Evolutionary conservation across 2,329 filamentous ascomycete species (phyloP).

Genomic region (Colletotrichum cuscutae): DNA sequence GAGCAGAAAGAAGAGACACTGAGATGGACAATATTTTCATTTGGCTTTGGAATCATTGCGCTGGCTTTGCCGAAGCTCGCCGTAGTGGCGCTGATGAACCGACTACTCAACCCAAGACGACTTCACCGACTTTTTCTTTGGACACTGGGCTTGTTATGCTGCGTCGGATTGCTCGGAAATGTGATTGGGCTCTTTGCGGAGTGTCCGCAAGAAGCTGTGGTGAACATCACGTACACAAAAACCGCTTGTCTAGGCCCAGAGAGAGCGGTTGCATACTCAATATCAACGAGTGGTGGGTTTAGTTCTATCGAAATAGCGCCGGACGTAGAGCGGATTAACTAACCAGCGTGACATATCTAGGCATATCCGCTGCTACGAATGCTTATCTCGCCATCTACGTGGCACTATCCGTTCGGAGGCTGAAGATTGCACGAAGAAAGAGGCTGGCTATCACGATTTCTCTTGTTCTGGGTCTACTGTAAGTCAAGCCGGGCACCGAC

Average conservation of each 20-base stretch:
- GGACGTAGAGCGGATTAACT: rapidly evolving
- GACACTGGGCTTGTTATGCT: slow-evolving; percentile 44
- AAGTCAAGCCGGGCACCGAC: not conserved
- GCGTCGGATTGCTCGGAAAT: slow-evolving; percentile 45
- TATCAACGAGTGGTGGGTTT: slow-evolving; percentile 50
- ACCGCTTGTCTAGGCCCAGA: slow-evolving; percentile 47
- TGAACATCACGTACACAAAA: slow-evolving; percentile 50
- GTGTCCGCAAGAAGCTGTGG: slow-evolving; percentile 49
- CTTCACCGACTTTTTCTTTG: slow-evolving; percentile 49
- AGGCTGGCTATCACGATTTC: slow-evolving; percentile 50
- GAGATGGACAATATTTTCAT: slow-evolving; percentile 49
- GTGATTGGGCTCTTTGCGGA: slow-evolving; percentile 53
- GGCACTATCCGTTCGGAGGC: slow-evolving; percentile 46
- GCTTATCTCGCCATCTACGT: slow-evolving; percentile 55
- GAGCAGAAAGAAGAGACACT: slow-evolving; percentile 43
- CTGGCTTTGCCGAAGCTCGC: slow-evolving; percentile 54
- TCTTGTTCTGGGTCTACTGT: slow-evolving; percentile 45
- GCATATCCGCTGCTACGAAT: slow-evolving; percentile 37
- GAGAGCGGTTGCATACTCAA: slow-evolving; percentile 51
- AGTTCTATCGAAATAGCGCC: rapidly evolving
- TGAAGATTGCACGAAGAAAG: slow-evolving; percentile 51
- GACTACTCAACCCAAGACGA: slow-evolving; percentile 49
- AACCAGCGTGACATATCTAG: not conserved
- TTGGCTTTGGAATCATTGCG: slow-evolving; percentile 49
- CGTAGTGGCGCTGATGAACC: slow-evolving; percentile 49